These are phyloP conservation scores for Taphrina pruni DNA, from an alignment of 1,139 yeast species.

Conservation along the genomic window DNA sequence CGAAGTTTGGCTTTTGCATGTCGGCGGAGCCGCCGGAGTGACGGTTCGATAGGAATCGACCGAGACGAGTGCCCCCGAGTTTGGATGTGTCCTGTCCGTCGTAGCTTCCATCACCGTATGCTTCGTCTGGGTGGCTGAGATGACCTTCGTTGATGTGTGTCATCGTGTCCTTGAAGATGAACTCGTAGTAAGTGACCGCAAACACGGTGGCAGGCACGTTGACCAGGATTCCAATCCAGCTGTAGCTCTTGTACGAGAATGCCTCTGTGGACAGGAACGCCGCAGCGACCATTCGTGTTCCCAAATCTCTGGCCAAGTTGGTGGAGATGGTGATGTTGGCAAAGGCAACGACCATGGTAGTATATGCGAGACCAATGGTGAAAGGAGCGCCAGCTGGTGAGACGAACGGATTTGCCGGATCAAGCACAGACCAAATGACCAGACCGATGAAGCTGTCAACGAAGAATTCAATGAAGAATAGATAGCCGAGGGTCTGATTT, in stretches of 20 bases:
- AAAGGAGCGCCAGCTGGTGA: conserved; percentile 37
- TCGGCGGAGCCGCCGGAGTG: conserved; percentile 29
- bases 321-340: conserved; percentile 33
- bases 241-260: conserved; percentile 34
- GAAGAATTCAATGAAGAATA: conserved; percentile 37
- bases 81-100: conserved; percentile 8
- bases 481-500: conserved; percentile 34
- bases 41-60: conserved; percentile 31
- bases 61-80: conserved; percentile 25
- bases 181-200: conserved; percentile 28
- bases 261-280: conserved; percentile 26
- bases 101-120: not conserved
- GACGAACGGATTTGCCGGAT: conserved; percentile 41
- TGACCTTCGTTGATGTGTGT: conserved; percentile 34
- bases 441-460: conserved; percentile 34
- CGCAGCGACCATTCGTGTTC: conserved; percentile 39
- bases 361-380: conserved; percentile 38
- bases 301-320: conserved; percentile 38
- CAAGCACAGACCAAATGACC: conserved; percentile 36
- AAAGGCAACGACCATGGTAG: conserved; percentile 32
- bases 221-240: conserved; percentile 35
- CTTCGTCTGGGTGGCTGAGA: conserved; percentile 35
- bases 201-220: conserved; percentile 40
- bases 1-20: conserved; percentile 16
- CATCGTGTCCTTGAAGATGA: conserved; percentile 31